Percentiles rank a stretch among this genome's conserved stretches.
These are phyloP conservation scores for Karstenula rhodostoma DNA, from an alignment of 2,329 filamentous ascomycete species.

Conservation along the genomic window DNA sequence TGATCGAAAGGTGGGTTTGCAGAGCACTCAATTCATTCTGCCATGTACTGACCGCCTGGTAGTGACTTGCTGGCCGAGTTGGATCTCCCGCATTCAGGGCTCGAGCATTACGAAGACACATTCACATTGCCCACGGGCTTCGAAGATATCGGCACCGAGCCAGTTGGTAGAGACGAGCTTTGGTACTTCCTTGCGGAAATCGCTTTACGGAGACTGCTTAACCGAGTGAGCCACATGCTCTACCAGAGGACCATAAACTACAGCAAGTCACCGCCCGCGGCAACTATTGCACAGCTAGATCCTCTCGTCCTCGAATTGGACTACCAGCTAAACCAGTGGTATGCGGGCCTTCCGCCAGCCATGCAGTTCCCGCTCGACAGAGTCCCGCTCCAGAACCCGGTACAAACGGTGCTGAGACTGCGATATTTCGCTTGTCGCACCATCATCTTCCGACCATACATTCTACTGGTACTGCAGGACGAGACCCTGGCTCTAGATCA, in stretches of 20 bases:
- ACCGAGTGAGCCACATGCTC: constrained; percentile 80
- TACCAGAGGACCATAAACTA: constrained; percentile 70
- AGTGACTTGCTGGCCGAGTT: constrained; percentile 78
- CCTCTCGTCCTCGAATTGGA: constrained; percentile 82
- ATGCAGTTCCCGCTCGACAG: constrained; percentile 80
- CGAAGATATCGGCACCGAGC: constrained; percentile 71
- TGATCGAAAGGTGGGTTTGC: constrained; percentile 69
- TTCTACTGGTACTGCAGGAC: constrained; percentile 80
- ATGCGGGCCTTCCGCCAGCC: constrained; percentile 76
- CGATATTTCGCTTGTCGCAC: constrained; percentile 86
- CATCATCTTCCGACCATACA: constrained; percentile 86
- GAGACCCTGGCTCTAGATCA: constrained; percentile 76
- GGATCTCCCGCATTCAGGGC: constrained; percentile 82
- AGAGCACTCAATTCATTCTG: not conserved
- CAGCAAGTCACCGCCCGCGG: constrained; percentile 55
- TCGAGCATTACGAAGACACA: constrained; percentile 82
- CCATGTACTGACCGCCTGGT: not conserved
- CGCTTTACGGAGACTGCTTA: constrained; percentile 77
- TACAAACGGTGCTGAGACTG: constrained; percentile 80
- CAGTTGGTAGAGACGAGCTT: constrained; percentile 76
- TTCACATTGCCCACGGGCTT: constrained; percentile 82
- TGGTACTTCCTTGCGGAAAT: constrained; percentile 91
- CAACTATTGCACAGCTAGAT: constrained; percentile 76
- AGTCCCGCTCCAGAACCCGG: constrained; percentile 72
- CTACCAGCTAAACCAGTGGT: constrained; percentile 85